Base-by-base conservation (phyloP, 352 stramenopile genomes). In the Blastocystis sp. region DNA sequence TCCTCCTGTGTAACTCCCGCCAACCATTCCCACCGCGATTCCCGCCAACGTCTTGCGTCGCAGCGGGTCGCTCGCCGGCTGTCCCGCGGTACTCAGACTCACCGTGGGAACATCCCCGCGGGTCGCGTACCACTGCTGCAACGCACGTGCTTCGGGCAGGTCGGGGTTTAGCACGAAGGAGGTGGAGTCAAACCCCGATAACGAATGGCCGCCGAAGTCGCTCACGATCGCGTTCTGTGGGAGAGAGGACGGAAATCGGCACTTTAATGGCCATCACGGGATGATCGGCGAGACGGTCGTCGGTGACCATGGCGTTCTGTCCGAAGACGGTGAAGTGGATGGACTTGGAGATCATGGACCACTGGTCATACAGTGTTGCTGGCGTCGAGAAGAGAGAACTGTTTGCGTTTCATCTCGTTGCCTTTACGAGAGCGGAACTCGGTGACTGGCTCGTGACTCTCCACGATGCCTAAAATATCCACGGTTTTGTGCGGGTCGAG, bases 261-360 rank as follows among this genome's bases (percentile, higher is more conserved):
- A 57, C 46, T n/a, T 81, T 81, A 51, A 81, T 81, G 16, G 69
- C 69, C 11, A 81, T 81, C 0, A 81, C 69, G 36, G 69, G 69
- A 61, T 81, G 69, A 29, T 40, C 16, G 1, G 36, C 21, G 16
- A 81, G 40, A 38, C 44, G 21, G 40, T 81, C 69, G 53, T 81
- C 69, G 18, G 69, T 81, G 16, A 81, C 42, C 69, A 81, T 48
- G 7, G 69, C 69, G 40, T 81, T 81, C 1, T 61, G 21, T 40
- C 69, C 69, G 40, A 81, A 81, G 40, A 81, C 32, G 4, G 69
- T 81, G 51, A 81, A 81, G 34, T 64, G 27, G 24, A 81, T 81
- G 1, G 29, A 64, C 69, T 81, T 29, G 1, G 6, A 7, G 36
- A 21, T 63, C n/a, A 64, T 27, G 1, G 40, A 59, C 18, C n/a